Evolutionary conservation across 352 stramenopile species (phyloP).

Genomic region (Blastocystis sp.): DNA sequence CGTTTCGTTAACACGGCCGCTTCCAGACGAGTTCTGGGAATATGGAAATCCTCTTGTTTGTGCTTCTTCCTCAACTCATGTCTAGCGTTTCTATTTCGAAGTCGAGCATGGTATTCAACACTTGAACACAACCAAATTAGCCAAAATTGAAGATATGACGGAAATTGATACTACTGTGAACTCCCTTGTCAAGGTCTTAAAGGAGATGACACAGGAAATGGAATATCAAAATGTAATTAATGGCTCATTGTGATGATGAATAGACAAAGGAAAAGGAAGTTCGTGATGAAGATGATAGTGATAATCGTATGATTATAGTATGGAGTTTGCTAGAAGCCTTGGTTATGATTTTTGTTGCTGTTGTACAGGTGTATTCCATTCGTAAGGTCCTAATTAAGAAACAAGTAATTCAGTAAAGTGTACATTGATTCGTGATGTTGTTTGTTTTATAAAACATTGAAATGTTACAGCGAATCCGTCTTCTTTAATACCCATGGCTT

Average conservation of each 20-base stretch:
- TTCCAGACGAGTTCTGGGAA: slow-evolving; percentile 56
- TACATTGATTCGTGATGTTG: not conserved
- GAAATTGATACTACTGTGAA: slow-evolving; percentile 26
- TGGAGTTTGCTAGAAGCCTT: slow-evolving; percentile 43
- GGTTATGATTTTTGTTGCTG: slow-evolving; percentile 33
- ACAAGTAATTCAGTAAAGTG: slow-evolving; percentile 18
- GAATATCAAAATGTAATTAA: slow-evolving; percentile 36
- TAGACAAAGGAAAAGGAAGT: slow-evolving; percentile 53
- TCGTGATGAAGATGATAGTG: slow-evolving; percentile 38
- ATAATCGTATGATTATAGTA: slow-evolving; percentile 44
- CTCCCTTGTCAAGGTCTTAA: slow-evolving; percentile 18
- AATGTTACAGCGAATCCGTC: slow-evolving; percentile 50
- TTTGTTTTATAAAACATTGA: not conserved
- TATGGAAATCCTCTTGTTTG: slow-evolving; percentile 42
- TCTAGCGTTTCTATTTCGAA: slow-evolving; percentile 39
- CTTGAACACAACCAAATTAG: slow-evolving; percentile 41
- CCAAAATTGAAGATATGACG: slow-evolving; percentile 33
- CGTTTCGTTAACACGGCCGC: not conserved
- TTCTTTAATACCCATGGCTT: slow-evolving; percentile 56
- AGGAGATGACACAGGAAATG: slow-evolving; percentile 55
- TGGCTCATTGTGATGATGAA: not conserved
- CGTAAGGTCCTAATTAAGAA: slow-evolving; percentile 30
- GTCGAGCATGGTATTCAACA: slow-evolving; percentile 52
- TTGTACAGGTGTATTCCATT: slow-evolving; percentile 24
- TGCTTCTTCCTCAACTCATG: not conserved